Evolutionary conservation across 108 stramenopile species (phyloP), one percentile per base, ranked within the genome.

Genomic region (Cyclotella kingstonii): DNA sequence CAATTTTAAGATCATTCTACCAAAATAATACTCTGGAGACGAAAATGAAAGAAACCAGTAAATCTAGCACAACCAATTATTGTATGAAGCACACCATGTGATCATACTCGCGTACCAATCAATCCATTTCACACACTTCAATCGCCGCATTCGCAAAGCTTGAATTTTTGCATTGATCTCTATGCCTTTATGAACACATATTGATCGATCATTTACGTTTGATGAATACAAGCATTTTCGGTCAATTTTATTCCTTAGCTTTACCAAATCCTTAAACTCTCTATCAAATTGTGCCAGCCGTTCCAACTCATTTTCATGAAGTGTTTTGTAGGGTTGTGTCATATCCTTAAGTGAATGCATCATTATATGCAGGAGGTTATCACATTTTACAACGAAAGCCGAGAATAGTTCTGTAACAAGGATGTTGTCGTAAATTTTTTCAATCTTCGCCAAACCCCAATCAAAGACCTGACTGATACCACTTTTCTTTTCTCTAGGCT

Each of bases 51-150:
- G n/a, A n/a, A n/a, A n/a, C n/a, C n/a, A n/a, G n/a, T n/a, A n/a
- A n/a, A n/a, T n/a, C n/a, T n/a, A 74, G 38, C 73, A 74, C 28
- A 74, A 60, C 73, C 73, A 74, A 60, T 74, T 74, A n/a, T 54
- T 60, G 45, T 60, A 74, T 14, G 58, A 66, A 10, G 63, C 64
- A 54, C 73, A 74, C 73, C 73, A 74, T n/a, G 25, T 42, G 17
- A 66, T 48, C 73, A 54, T 64, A 15, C 42, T 34, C 27, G 65
- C 38, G 42, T 66, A 74, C 51, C 73, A 36, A 15, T 54, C 31
- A 31, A 74, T 74, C 11, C 58, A 19, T 23, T 60, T 39, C 0
- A 30, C 38, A 27, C 59, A 66, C 17, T 54, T 66, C 10, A 49
- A 33, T 26, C 73, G 50, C 42, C 55, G 31, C 14, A 12, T 34